Percentiles rank a stretch among this genome's conserved stretches.
phyloP scores from a whole-genome alignment of 371 early-diverging fungal genomes.

The Massospora cicadina region DNA sequence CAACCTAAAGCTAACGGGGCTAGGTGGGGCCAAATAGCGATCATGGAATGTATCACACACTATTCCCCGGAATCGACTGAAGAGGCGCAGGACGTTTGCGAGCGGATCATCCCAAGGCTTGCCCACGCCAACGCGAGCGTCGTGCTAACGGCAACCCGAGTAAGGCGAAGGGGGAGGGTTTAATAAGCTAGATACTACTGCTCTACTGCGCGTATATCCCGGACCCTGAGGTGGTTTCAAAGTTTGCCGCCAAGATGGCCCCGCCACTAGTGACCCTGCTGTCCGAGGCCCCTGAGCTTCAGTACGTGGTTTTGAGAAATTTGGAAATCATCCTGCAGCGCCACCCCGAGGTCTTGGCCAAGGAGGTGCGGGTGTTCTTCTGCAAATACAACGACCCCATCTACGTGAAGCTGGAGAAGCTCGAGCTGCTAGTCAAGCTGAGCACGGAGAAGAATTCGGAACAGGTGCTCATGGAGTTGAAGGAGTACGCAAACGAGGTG shows the following conservation, averaged over 20 bases:
- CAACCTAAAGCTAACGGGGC: not conserved
- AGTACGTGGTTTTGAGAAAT: constrained; percentile 84
- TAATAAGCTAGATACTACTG: constrained; percentile 27
- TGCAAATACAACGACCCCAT: constrained; percentile 94
- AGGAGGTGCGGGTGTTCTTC: constrained; percentile 83
- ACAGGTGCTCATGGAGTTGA: constrained; percentile 69
- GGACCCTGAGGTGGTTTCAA: constrained; percentile 43
- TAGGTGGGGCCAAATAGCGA: constrained; percentile 91
- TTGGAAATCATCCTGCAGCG: constrained; percentile 72
- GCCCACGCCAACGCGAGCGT: constrained; percentile 88
- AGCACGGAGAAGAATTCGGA: constrained; percentile 62
- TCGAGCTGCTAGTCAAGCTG: constrained; percentile 73
- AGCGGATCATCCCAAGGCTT: constrained; percentile 72
- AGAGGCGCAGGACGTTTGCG: constrained; percentile 76
- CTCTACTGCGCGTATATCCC: constrained; percentile 40
- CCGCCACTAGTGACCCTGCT: constrained; percentile 86
- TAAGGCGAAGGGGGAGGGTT: constrained; percentile 15
- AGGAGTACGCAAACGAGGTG: constrained; percentile 86
- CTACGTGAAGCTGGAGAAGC: constrained; percentile 86
- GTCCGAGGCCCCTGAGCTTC: constrained; percentile 76
- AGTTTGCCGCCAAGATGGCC: constrained; percentile 61
- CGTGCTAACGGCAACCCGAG: constrained; percentile 64
- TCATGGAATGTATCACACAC: constrained; percentile 67
- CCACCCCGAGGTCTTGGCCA: constrained; percentile 57
- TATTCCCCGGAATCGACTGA: constrained; percentile 43